Evolutionary conservation across 75 land plant species (phyloP).

Genomic region (Gnetum montanum): DNA sequence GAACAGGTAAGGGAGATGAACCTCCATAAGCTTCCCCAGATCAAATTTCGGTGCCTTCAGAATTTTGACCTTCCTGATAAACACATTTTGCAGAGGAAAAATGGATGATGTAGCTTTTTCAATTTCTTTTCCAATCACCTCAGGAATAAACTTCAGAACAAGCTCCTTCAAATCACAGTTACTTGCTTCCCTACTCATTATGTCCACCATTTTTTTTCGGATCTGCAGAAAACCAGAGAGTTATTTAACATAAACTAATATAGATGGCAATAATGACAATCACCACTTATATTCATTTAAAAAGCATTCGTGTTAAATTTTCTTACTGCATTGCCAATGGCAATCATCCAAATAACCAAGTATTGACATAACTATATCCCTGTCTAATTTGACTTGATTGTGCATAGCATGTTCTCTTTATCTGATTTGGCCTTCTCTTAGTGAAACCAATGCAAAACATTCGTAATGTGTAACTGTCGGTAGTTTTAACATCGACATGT

Average conservation of each 20-base stretch:
- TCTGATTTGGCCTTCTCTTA: conserved; percentile 76
- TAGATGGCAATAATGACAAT: not conserved
- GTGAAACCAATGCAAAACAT: conserved; percentile 93
- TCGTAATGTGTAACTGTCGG: conserved; percentile 68
- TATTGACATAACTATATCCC: too few species aligned
- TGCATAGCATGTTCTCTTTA: conserved; percentile 89
- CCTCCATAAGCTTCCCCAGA: conserved; percentile 88
- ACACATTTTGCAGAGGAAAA: conserved; percentile 72
- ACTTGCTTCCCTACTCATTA: conserved; percentile 62
- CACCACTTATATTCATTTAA: not conserved
- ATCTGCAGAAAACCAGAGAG: conserved; percentile 33
- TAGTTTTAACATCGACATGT: conserved; percentile 95
- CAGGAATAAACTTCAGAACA: conserved; percentile 80
- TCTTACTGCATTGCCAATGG: too few species aligned
- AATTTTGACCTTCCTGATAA: conserved; percentile 76
- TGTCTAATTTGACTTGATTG: conserved; percentile 77
- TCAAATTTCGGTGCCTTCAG: conserved; percentile 87
- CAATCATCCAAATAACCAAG: not conserved
- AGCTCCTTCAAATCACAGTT: conserved; percentile 80
- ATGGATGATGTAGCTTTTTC: conserved; percentile 90
- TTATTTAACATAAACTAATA: not conserved
- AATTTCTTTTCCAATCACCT: conserved; percentile 87
- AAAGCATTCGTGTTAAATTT: too few species aligned
- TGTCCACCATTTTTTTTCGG: conserved; percentile 84
- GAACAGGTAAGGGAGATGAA: conserved; percentile 3